Evolutionary conservation across 192 early-diverging fungal species (phyloP), one percentile per base, ranked within the genome.

Genomic region (Hyaloraphidium curvatum): DNA sequence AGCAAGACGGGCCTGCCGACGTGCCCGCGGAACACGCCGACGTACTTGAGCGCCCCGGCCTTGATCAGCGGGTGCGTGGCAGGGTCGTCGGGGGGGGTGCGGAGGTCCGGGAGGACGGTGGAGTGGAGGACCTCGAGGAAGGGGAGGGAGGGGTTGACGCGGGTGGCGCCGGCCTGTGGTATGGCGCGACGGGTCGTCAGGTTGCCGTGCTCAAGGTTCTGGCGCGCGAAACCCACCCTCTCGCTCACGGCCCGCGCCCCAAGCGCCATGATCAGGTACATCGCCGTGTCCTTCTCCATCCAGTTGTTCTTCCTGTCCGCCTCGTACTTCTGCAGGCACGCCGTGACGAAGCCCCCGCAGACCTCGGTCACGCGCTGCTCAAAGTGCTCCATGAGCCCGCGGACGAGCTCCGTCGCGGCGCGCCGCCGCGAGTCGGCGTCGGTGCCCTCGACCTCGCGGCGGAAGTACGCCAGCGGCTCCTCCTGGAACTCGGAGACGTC

Each of bases 401-500:
- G 80, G 21, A 99, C 83, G 54, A 99, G 71, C 51, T 91, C 92
- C 2, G 86, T 77, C 0, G 92, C 86, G 5, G 91, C 83, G 54
- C 85, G 75, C 51, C 92, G 78, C n/a, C 95, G 83, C 16, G 90
- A 92, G 52, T 91, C 90, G 17, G 70, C 81, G 43, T 93, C 89
- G 74, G 59, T 21, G 28, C 90, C 89, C 61, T 96, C 92, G 7
- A 96, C 55, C 66, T 96, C 92, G 40, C 85, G 70, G 31, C 90
- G 70, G 60, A 96, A 86, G 60, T 82, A 96, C 52, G 92, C 91
- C 61, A 95, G 83, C 25, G 90, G 89, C 51, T 96, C 93, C 57
- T 95, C 91, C 57, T 95, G 86, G 68, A 95, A 96, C 58, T 91
- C 64, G 59, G 96, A 92, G 67, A 89, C 86, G 57, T 98, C 95